Evolutionary conservation across 768 basidiomycete species (phyloP).

Genomic region (Mycena rebaudengoi): DNA sequence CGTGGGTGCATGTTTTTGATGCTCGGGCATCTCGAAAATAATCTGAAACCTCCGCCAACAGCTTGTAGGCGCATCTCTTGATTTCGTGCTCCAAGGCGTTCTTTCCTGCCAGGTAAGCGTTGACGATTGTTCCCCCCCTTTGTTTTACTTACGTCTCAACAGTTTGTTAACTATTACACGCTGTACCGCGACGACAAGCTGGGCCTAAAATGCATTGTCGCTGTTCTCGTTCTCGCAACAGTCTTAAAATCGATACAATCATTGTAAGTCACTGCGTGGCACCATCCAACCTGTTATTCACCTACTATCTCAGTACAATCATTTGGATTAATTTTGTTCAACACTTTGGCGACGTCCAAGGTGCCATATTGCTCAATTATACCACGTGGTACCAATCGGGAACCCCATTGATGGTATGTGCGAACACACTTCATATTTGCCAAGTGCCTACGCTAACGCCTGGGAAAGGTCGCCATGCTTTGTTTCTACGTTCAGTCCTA

Average conservation of each 20-base stretch:
- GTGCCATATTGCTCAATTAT: constrained; percentile 38
- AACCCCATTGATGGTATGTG: constrained; percentile 37
- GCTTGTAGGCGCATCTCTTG: constrained; percentile 33
- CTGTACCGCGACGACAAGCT: constrained; percentile 32
- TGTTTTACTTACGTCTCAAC: neutral
- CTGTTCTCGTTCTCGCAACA: constrained; percentile 34
- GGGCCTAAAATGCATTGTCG: constrained; percentile 30
- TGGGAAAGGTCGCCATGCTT: constrained; percentile 37
- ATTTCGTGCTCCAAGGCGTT: constrained; percentile 39
- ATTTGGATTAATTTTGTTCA: constrained; percentile 39
- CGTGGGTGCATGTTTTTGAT: constrained; percentile 37
- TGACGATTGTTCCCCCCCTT: too few relatives aligned
- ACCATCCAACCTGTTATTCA: neutral
- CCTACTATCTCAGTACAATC: constrained; percentile 28
- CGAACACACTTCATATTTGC: neutral
- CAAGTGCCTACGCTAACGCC: neutral
- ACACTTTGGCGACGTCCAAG: constrained; percentile 36
- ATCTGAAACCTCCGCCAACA: neutral
- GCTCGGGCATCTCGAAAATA: neutral
- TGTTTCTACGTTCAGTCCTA: constrained; percentile 42
- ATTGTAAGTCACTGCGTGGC: too few relatives aligned
- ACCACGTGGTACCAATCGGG: constrained; percentile 43
- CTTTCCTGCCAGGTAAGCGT: constrained; percentile 31
- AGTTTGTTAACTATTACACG: constrained; percentile 35
- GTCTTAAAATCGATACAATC: constrained; percentile 40